These are phyloP conservation scores for Chaetomium globosum DNA, from an alignment of 2,329 filamentous ascomycete genomes.

Conservation along the genomic window DNA sequence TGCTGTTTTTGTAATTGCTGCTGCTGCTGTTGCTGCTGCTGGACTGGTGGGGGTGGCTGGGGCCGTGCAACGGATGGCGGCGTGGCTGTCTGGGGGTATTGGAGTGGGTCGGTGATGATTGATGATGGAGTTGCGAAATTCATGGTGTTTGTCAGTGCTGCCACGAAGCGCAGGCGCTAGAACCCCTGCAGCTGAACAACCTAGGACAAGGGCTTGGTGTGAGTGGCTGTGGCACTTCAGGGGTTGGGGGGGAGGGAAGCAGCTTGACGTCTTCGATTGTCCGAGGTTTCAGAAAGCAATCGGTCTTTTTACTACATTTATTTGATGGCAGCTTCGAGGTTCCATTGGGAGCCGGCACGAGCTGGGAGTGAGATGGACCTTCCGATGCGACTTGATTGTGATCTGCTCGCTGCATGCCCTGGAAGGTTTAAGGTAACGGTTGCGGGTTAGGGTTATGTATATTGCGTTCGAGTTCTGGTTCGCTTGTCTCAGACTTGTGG, in stretches of 20 bases:
- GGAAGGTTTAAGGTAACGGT: background rate
- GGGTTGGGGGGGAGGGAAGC: background rate
- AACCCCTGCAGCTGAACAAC: constrained; percentile 13
- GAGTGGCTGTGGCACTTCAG: constrained; percentile 1
- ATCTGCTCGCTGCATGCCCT: constrained; percentile 18
- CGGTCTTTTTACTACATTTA: background rate
- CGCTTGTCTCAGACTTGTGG: background rate
- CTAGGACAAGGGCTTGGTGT: constrained; percentile 11
- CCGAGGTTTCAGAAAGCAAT: background rate
- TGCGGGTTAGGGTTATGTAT: background rate
- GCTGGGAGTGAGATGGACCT: background rate
- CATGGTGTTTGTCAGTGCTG: constrained; percentile 23
- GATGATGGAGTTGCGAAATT: constrained; percentile 28
- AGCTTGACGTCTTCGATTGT: background rate
- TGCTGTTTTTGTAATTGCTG: constrained; percentile 25
- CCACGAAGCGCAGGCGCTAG: constrained; percentile 1
- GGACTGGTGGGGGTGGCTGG: constrained; percentile 16
- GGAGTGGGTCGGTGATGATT: constrained; percentile 24
- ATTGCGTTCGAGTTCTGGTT: background rate
- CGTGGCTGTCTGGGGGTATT: background rate
- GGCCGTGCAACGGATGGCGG: background rate
- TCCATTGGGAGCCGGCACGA: background rate
- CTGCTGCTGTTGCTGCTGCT: constrained; percentile 21
- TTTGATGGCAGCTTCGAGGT: background rate
- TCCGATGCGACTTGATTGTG: constrained; percentile 15